Conservation (phyloP, 2,329 filamentous ascomycete genomes). For the Epichloe brachyelytri region DNA sequence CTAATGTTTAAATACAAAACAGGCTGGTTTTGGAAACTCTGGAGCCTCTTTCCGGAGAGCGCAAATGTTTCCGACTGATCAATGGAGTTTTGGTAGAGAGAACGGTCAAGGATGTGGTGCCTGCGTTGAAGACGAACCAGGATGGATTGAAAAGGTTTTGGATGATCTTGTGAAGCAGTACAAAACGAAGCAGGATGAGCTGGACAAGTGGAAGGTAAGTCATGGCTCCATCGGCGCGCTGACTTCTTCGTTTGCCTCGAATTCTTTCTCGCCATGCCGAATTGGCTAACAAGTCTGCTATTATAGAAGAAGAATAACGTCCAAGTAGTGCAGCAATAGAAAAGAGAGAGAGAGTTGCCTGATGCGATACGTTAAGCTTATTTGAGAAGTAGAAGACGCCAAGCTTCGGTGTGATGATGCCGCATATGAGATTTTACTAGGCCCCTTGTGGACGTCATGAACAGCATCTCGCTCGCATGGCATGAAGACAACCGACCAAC, state of each 20-base stretch:
- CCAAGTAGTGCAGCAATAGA: conserved; percentile 67
- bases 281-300: conserved; percentile 3
- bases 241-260: neutral
- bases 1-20: conserved; percentile 2
- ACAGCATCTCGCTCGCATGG: too few species aligned
- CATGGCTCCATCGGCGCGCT: neutral
- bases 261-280: neutral
- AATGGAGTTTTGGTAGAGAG: conserved; percentile 93
- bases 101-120: conserved; percentile 84
- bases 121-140: conserved; percentile 82
- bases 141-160: conserved; percentile 88
- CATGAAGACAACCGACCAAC: too few species aligned
- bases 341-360: conserved; percentile 12
- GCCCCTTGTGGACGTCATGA: too few species aligned
- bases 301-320: conserved; percentile 77
- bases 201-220: conserved; percentile 96
- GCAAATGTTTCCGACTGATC: conserved; percentile 98
- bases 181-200: conserved; percentile 83
- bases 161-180: conserved; percentile 95
- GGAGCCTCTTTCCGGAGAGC: conserved; percentile 64
- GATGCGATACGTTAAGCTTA: neutral
- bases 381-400: neutral
- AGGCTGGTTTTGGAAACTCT: conserved; percentile 93
- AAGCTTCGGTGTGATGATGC: too few species aligned
- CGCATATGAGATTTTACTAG: too few species aligned